Evolutionary conservation across 192 early-diverging fungal genomes (phyloP).

Genomic region (Cladochytrium replicatum): DNA sequence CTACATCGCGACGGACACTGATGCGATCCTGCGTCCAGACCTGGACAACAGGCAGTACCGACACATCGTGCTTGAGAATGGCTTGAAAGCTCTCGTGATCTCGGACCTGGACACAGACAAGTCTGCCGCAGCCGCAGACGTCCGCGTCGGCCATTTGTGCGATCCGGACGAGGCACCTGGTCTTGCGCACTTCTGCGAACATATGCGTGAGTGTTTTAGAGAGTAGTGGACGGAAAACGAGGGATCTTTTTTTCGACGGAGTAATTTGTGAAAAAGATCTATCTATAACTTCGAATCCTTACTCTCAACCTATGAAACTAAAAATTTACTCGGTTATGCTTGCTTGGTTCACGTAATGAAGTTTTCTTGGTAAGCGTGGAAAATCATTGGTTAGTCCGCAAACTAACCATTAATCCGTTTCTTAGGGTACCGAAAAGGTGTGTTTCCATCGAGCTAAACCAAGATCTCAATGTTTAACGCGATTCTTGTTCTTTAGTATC

Average conservation of each 20-base stretch:
- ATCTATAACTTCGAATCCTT: no score
- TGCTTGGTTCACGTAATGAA: neutral
- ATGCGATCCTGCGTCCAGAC: constrained; percentile 39
- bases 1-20: no score
- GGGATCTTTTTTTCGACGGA: no score
- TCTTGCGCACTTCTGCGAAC: constrained; percentile 75
- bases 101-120: constrained; percentile 68
- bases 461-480: no score
- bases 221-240: no score
- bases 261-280: no score
- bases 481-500: constrained; percentile 45
- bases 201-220: constrained; percentile 62
- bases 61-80: constrained; percentile 48
- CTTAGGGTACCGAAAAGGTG: constrained; percentile 10
- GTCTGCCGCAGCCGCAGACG: constrained; percentile 65
- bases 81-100: constrained; percentile 58
- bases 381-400: no score
- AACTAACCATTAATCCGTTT: no score
- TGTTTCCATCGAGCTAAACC: no score
- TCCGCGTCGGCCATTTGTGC: constrained; percentile 68
- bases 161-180: constrained; percentile 71
- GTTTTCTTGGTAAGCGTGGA: constrained; percentile 12
- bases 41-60: constrained; percentile 55
- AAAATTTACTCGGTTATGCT: neutral
- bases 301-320: no score